These are phyloP conservation scores for Trametes elegans DNA, from an alignment of 768 basidiomycete genomes.

Conservation along the genomic window DNA sequence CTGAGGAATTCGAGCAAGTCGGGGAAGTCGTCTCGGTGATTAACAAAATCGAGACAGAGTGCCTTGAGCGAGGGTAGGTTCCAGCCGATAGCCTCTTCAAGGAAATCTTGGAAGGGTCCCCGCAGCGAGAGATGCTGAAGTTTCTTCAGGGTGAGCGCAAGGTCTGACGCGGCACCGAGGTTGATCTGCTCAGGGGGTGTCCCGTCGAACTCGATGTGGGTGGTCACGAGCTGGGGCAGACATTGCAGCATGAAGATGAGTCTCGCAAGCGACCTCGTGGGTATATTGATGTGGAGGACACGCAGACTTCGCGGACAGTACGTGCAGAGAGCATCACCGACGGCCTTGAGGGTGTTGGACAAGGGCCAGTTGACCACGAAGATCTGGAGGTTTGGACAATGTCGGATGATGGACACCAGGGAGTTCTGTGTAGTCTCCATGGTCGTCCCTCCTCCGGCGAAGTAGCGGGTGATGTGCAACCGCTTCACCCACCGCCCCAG, in stretches of 20 bases:
- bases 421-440: constrained; percentile 51
- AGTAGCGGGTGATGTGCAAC: constrained; percentile 64
- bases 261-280: constrained; percentile 53
- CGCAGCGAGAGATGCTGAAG: constrained; percentile 64
- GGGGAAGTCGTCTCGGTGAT: constrained; percentile 47
- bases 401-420: constrained; percentile 56
- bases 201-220: constrained; percentile 51
- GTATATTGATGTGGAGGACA: constrained; percentile 61
- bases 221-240: constrained; percentile 53
- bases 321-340: constrained; percentile 61
- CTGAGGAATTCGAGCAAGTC: constrained; percentile 60
- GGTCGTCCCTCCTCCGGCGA: constrained; percentile 38
- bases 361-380: constrained; percentile 70
- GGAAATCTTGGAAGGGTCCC: constrained; percentile 59
- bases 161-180: constrained; percentile 59
- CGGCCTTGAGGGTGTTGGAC: constrained; percentile 53
- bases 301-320: constrained; percentile 51
- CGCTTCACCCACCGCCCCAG: constrained; percentile 71
- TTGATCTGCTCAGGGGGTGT: constrained; percentile 38
- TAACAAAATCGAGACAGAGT: constrained; percentile 55
- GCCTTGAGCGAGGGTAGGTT: constrained; percentile 55
- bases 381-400: constrained; percentile 71
- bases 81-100: constrained; percentile 73
- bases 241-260: constrained; percentile 71
- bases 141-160: constrained; percentile 50